Conservation (phyloP, 352 stramenopile genomes). For the Phytophthora litchii region DNA sequence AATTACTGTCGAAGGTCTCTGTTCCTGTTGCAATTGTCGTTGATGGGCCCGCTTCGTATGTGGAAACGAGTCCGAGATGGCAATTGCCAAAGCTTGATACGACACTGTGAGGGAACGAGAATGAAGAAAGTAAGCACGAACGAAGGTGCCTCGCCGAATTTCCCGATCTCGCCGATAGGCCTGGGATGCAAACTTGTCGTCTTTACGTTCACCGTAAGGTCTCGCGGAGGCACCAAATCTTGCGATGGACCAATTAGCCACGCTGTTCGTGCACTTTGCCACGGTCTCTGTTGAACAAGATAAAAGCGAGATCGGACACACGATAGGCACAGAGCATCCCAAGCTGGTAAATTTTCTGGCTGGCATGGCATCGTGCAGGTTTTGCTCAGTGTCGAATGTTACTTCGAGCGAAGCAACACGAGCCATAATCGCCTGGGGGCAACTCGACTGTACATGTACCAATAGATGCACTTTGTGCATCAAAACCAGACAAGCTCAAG, state of each 20-base stretch:
- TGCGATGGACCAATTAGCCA: constrained; percentile 31
- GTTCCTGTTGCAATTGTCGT: constrained; percentile 11
- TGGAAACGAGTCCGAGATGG: constrained; percentile 4
- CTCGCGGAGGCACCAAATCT: constrained; percentile 21
- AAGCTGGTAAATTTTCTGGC: constrained; percentile 32
- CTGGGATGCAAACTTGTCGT: constrained; percentile 12
- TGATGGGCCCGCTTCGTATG: not conserved
- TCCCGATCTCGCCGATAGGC: constrained; percentile 19
- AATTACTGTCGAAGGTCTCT: constrained; percentile 1
- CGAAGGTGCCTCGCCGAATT: constrained; percentile 5
- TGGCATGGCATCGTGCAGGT: constrained; percentile 1
- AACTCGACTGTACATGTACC: not conserved
- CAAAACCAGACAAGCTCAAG: constrained; percentile 17
- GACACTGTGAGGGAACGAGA: constrained; percentile 29
- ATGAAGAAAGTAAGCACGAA: constrained; percentile 23
- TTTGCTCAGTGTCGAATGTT: constrained; percentile 12
- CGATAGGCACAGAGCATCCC: constrained; percentile 30
- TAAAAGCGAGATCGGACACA: constrained; percentile 33
- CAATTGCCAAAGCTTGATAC: constrained; percentile 13
- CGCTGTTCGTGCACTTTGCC: constrained; percentile 9
- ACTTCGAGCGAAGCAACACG: constrained; percentile 17
- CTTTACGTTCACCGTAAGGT: constrained; percentile 24
- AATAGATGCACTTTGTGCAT: too few relatives aligned
- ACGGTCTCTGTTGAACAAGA: constrained; percentile 29
- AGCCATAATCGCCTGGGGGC: constrained; percentile 5